Conservation (phyloP, 2,329 filamentous ascomycete species). For the Geosmithia putterillii region DNA sequence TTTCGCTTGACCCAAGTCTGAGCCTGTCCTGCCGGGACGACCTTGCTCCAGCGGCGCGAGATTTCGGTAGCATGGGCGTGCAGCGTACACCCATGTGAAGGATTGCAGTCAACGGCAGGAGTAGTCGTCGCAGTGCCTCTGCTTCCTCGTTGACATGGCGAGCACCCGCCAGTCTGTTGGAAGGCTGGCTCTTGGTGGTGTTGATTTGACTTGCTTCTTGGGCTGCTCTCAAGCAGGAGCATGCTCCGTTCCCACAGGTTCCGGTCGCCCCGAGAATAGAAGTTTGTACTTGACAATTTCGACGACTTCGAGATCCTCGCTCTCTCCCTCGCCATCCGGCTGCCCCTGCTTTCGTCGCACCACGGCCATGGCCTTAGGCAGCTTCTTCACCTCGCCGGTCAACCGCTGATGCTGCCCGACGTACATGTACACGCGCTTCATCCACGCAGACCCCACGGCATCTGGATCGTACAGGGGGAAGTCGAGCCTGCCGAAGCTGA, state of each 20-base stretch:
- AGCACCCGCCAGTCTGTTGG: too few species aligned
- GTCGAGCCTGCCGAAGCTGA: constrained; percentile 55
- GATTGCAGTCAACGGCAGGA: too few species aligned
- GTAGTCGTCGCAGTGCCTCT: too few species aligned
- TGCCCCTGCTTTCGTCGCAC: constrained; percentile 36
- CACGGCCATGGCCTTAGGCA: constrained; percentile 68
- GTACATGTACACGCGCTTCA: constrained; percentile 81
- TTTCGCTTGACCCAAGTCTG: too few species aligned
- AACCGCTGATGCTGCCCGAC: constrained; percentile 82
- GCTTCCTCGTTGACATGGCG: too few species aligned
- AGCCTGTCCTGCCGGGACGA: too few species aligned
- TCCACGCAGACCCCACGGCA: constrained; percentile 54
- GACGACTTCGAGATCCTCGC: constrained; percentile 54
- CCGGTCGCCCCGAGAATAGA: constrained; percentile 71
- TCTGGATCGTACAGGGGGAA: constrained; percentile 59
- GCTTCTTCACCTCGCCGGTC: constrained; percentile 80
- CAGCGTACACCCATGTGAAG: too few species aligned
- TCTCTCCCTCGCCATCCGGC: background rate
- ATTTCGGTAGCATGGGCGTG: too few species aligned
- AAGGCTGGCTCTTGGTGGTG: too few species aligned
- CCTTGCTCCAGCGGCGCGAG: too few species aligned
- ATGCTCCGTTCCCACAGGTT: constrained; percentile 55
- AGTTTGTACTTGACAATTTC: constrained; percentile 84
- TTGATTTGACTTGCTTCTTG: too few species aligned
- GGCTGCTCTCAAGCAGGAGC: constrained; percentile 5